These are phyloP conservation scores for Irpex sp. DNA, from an alignment of 1,284 basidiomycete genomes.

Conservation along the genomic window DNA sequence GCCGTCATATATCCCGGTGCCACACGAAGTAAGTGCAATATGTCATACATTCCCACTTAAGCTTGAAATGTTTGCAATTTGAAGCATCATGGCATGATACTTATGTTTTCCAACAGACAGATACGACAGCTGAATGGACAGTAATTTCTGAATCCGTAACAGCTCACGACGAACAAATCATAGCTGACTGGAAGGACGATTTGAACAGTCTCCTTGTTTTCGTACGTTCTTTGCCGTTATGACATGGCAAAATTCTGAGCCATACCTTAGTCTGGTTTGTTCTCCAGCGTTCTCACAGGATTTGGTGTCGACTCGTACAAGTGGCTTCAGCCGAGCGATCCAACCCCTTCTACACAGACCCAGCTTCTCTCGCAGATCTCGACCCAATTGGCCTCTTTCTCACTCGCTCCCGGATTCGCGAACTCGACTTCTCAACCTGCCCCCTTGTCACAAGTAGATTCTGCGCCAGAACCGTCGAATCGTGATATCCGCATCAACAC, in stretches of 20 bases:
- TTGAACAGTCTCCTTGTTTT: slow-evolving; percentile 9
- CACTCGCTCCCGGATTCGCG: slow-evolving; percentile 1
- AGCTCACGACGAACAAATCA: slow-evolving; percentile 4
- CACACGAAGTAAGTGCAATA: too few species aligned
- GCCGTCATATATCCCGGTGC: too few species aligned
- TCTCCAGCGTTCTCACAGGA: slow-evolving; percentile 9
- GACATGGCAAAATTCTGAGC: neutral
- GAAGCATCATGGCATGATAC: too few species aligned
- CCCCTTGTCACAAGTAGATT: neutral
- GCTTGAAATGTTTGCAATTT: too few species aligned
- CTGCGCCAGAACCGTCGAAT: neutral
- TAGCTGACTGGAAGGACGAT: slow-evolving; percentile 9
- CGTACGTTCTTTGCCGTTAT: slow-evolving; percentile 1
- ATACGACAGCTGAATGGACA: slow-evolving; percentile 4
- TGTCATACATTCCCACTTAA: too few species aligned
- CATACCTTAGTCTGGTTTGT: slow-evolving; percentile 6
- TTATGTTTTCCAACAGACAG: neutral
- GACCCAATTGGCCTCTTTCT: slow-evolving; percentile 2
- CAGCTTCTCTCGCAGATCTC: slow-evolving; percentile 8
- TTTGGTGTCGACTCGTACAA: slow-evolving; percentile 6
- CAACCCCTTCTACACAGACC: neutral
- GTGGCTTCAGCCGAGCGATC: slow-evolving; percentile 2
- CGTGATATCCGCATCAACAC: neutral
- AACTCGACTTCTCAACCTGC: slow-evolving; percentile 2
- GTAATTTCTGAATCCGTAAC: slow-evolving; percentile 1